Base-by-base conservation (phyloP, 352 stramenopile species). In the Phytophthora hybrid region DNA sequence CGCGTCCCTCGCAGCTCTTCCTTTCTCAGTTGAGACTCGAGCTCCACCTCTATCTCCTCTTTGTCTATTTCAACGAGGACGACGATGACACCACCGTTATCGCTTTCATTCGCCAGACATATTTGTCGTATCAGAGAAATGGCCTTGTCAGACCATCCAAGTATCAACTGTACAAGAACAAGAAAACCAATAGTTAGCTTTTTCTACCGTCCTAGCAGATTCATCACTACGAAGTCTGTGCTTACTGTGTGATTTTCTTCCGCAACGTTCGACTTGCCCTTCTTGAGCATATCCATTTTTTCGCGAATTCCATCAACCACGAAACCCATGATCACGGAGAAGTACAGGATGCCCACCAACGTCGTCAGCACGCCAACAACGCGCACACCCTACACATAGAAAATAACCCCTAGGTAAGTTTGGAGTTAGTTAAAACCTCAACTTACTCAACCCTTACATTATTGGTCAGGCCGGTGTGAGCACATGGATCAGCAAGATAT, bases 281-380 rank as follows among this genome's bases (percentile, higher is more conserved):
- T 94, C 63, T 97, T 97, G 4, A 98, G 64, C 46, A 83, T 92
- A 57, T 97, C 90, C 74, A 97, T 93, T 64, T 95, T 94, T 5
- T 88, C 90, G n/a, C 84, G 87, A 80, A 98, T 96, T 11, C 76
- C 85, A 47, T 97, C 91, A 13, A 94, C 90, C 4, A 97, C 88
- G 37, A 97, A 97, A 31, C 91, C 92, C 81, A 97, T 93, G 63
- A 97, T 96, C 13, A 97, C 87, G 18, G 90, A 94, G 60, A 97
- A 96, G 66, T 97, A 93, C 16, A 97, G 64, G 58, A 97, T 91
- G 16, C 89, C 88, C 37, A 88, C 47, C 7, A 97, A 58, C 9
- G 63, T 93, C 41, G 91, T 88, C 23, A 88, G 18, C 2, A 89
- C 78, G 19, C 84, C 87, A n/a, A 91, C 75, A 21, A 91, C 58